Evolutionary conservation across 1,139 yeast species (phyloP).

Genomic region (Protomyces macrosporus): DNA sequence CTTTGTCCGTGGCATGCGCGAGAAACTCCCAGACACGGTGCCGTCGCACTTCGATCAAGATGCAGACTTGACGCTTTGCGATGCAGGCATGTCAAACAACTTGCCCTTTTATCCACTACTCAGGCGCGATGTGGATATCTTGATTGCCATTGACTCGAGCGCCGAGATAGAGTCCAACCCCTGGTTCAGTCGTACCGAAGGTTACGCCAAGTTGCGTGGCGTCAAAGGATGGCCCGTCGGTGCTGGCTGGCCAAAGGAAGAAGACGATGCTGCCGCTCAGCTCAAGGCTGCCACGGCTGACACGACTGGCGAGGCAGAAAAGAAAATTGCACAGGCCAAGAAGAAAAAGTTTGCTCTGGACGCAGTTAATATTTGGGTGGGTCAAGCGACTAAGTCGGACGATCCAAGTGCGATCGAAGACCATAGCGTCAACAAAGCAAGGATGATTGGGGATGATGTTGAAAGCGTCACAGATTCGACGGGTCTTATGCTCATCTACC

Average conservation of each 20-base stretch:
- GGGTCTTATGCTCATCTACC: conserved; percentile 33
- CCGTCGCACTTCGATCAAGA: conserved; percentile 27
- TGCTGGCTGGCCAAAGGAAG: conserved; percentile 29
- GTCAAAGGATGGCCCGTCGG: conserved; percentile 33
- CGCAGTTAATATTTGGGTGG: conserved; percentile 19
- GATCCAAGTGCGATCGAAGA: neutral
- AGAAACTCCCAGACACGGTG: conserved; percentile 27
- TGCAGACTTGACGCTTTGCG: conserved; percentile 31
- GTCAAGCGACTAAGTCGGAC: conserved; percentile 10
- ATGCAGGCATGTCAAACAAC: conserved; percentile 35
- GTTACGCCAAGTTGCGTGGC: conserved; percentile 32
- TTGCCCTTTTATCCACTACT: conserved; percentile 33
- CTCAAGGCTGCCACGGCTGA: conserved; percentile 2
- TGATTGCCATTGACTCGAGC: conserved; percentile 34
- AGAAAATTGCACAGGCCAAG: conserved; percentile 2
- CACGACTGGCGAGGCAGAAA: neutral
- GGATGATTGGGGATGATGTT: neutral
- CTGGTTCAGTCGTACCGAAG: conserved; percentile 34
- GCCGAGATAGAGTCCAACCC: conserved; percentile 32
- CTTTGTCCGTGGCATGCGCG: conserved; percentile 30
- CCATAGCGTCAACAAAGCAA: conserved; percentile 1
- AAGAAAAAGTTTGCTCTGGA: neutral
- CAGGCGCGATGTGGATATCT: conserved; percentile 33
- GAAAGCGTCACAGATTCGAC: conserved; percentile 8
- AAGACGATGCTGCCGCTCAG: neutral